Evolutionary conservation across 2,329 filamentous ascomycete species (phyloP).

Genomic region (Sporothrix inflata): DNA sequence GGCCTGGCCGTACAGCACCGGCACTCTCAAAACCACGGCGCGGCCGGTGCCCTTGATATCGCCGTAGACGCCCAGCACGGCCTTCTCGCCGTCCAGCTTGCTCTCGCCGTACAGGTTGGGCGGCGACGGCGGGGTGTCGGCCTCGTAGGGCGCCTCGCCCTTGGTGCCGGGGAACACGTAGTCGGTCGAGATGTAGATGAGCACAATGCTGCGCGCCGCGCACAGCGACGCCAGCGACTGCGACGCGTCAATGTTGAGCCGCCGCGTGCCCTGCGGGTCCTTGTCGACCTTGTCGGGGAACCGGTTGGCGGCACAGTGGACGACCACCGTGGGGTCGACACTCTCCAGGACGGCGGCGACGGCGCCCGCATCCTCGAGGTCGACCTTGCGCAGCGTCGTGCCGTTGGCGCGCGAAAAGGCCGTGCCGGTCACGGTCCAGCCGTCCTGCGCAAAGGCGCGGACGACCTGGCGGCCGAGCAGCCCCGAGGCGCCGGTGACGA

Average conservation of each 20-base stretch:
- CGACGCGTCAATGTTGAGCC: constrained; percentile 75
- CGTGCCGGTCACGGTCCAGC: constrained; percentile 73
- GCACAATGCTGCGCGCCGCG: constrained; percentile 60
- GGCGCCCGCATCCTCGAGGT: constrained; percentile 52
- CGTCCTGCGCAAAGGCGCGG: constrained; percentile 66
- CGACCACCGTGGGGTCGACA: constrained; percentile 71
- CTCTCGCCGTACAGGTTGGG: constrained; percentile 75
- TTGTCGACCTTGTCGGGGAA: constrained; percentile 84
- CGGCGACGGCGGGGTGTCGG: constrained; percentile 64
- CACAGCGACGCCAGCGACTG: constrained; percentile 68
- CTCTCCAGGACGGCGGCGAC: constrained; percentile 56
- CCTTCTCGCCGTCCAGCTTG: constrained; percentile 63
- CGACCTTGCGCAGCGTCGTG: constrained; percentile 64
- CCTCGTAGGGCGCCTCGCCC: constrained; percentile 83
- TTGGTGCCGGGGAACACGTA: constrained; percentile 75
- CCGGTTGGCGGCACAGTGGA: constrained; percentile 86
- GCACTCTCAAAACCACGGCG: constrained; percentile 75
- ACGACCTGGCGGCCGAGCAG: constrained; percentile 80
- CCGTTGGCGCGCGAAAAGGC: constrained; percentile 75
- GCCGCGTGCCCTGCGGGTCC: constrained; percentile 73
- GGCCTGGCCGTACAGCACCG: constrained; percentile 80
- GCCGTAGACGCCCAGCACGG: constrained; percentile 65
- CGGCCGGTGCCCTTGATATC: constrained; percentile 45
- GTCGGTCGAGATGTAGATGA: constrained; percentile 82
- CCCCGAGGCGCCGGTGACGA: constrained; percentile 84